These are phyloP conservation scores for Cicer cuneatum DNA, from an alignment of 306 rosid species.

Conservation along the genomic window DNA sequence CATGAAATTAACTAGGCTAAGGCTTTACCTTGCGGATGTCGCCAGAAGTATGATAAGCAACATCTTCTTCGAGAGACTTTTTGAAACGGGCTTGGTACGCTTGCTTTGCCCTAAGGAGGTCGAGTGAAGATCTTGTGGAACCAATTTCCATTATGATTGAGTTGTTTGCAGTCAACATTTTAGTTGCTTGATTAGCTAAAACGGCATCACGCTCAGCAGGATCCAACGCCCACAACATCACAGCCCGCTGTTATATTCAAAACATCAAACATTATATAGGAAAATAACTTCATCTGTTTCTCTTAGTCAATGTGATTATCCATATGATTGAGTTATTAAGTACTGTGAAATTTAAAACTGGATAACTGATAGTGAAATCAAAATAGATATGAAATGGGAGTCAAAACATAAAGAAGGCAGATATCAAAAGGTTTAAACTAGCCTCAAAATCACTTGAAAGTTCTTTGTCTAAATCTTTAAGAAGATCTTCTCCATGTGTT, in stretches of 20 bases:
- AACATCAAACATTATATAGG: conserved; percentile 29
- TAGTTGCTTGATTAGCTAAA: conserved; percentile 63
- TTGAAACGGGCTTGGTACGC: conserved; percentile 70
- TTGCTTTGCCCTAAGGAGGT: conserved; percentile 59
- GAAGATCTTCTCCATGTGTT: conserved; percentile 67
- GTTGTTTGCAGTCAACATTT: conserved; percentile 51
- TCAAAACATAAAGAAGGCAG: not conserved
- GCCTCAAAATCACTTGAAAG: conserved; percentile 77
- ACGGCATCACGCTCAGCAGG: conserved; percentile 80
- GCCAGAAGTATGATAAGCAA: conserved; percentile 66
- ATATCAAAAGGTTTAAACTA: conserved; percentile 33
- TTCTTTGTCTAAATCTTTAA: conserved; percentile 66
- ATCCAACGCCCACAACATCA: conserved; percentile 58
- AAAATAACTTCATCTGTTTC: conserved; percentile 26
- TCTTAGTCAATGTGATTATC: conserved; percentile 18
- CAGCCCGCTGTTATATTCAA: conserved; percentile 44
- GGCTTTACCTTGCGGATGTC: conserved; percentile 68
- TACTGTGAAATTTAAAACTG: not conserved
- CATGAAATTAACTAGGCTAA: conserved; percentile 15
- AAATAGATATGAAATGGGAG: not conserved
- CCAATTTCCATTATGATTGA: conserved; percentile 66
- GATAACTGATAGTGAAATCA: not conserved
- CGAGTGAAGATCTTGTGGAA: conserved; percentile 66
- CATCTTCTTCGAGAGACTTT: conserved; percentile 74
- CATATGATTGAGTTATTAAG: not conserved